A percentile compares a stretch with the other conserved stretches of the same genome.
phyloP scores from a whole-genome alignment of 352 stramenopile genomes.

The Stramenopiles sp. region DNA sequence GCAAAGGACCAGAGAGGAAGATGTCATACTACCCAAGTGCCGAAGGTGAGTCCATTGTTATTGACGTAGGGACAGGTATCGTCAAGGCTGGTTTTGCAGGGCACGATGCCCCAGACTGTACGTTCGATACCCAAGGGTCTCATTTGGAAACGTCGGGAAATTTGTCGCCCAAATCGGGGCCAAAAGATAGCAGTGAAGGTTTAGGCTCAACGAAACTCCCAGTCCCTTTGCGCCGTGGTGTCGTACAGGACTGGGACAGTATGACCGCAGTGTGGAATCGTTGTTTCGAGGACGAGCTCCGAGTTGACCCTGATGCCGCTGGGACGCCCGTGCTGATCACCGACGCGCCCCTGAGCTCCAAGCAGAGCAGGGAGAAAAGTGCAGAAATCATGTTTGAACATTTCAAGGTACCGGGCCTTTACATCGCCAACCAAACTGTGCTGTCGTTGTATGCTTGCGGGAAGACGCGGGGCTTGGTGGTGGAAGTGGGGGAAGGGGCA shows the following conservation, averaged over 20 bases:
- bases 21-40: too few species aligned
- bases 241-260: conserved; percentile 98
- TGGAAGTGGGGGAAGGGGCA: conserved; percentile 56
- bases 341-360: conserved; percentile 77
- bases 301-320: conserved; percentile 56
- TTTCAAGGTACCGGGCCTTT: conserved; percentile 75
- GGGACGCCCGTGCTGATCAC: conserved; percentile 85
- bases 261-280: conserved; percentile 82
- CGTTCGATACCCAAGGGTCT: not conserved
- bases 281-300: conserved; percentile 80
- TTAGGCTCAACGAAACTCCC: conserved; percentile 71
- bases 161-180: conserved; percentile 43
- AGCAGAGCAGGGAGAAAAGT: conserved; percentile 68
- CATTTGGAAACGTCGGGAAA: not conserved
- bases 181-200: conserved; percentile 72
- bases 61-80: not conserved
- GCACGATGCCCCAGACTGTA: not conserved
- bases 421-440: conserved; percentile 44
- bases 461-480: conserved; percentile 51
- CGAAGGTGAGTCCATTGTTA: not conserved
- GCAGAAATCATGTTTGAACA: conserved; percentile 93
- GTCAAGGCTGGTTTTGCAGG: not conserved
- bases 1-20: too few species aligned
- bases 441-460: conserved; percentile 59
- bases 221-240: conserved; percentile 96